Evolutionary conservation across 495 filamentous ascomycete genomes (phyloP), one percentile per base, ranked within the genome.

Genomic region (Neurospora sp.): DNA sequence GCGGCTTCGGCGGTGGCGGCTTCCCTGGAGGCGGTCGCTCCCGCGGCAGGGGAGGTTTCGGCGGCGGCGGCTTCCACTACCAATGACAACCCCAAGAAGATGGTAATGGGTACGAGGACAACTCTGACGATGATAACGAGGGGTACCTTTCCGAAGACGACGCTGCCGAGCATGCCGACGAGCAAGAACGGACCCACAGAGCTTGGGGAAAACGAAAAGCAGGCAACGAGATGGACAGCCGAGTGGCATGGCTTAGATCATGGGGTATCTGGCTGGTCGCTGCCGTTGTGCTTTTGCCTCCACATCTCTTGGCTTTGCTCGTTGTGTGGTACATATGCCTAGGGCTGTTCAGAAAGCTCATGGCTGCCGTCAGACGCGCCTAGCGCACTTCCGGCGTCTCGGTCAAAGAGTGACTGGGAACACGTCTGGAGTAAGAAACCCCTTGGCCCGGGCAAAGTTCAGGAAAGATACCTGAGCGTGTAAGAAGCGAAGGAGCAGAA

Each of bases 81-180:
- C 79, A 78, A 72, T 86, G 84, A 86, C 84, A 85, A 83, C 76
- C 84, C 78, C 72, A 80, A 45, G 71, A 77, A 45, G 79, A 18
- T 37, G 53, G 14, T 37, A 37, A 65, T 3, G 53, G 8, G 53
- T 35, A 65, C 53, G 53, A 78, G 72, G 79, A 74, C 71, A 73
- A 78, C 45, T 70, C 65, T 22, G 72, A 70, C 22, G 61, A 76
- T 27, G 45, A 72, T 31, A 65, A 71, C 27, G 35, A 44, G 16
- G 70, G 40, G 74, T 69, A 75, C 73, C 22, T 9, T 35, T 65
- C 53, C 53, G 53, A 74, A 71, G 75, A 77, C 35, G 73, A 76
- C 40, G 73, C 76, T 8, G 70, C 74, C 38, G 59, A 59, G 20
- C 72, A 72, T 18, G 42, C 65, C 37, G 72, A 68, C 27, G 74